Base-by-base conservation (phyloP, 2,329 filamentous ascomycete genomes). In the Aspergillus fumigatiaffinis region DNA sequence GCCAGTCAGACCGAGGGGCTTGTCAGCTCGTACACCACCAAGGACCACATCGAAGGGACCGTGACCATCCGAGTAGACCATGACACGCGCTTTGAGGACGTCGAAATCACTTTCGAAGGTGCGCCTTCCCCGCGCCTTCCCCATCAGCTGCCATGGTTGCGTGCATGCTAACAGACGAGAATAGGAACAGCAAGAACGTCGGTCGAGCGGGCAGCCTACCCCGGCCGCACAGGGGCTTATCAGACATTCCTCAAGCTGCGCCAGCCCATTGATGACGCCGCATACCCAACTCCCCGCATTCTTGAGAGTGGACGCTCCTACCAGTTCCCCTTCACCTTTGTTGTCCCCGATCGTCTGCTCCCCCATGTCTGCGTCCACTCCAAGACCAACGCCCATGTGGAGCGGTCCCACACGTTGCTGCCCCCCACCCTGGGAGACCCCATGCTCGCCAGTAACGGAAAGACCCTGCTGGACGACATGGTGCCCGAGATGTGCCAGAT, bases 371-470 rank as follows among this genome's bases (percentile, higher is more conserved):
- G 86, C 72, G 75, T 73, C 20, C 86, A 88, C 71, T 64, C 68
- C 42, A 76, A 79, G 20, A 75, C 74, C 25, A 81, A 82, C 58
- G 72, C 77, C 26, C 77, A 82, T 41, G 74, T 88, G 53, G 77
- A 80, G 54, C 75, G 80, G 23, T 79, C 78, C 1, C 86, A 89
- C 68, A 74, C 84, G 1, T 74, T 80, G 63, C 76, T 87, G 0
- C 86, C 86, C 1, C 86, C 86, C 3, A 85, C 80, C 26, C 73
- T 88, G 21, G 86, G 86, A 12, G 85, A 87, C 56, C 74, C 80
- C 8, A 79, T 80, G 64, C 69, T 82, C n/a, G 76, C 78, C 49
- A 77, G 77, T 25, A 76, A 79, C 59, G 80, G 80, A 9, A 77
- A 76, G 38, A 72, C 72, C 2, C 68, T 83, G 20, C 74, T 84